Base-by-base conservation (phyloP, 2,329 filamentous ascomycete genomes). In the Paraconiothyrium brasiliense region DNA sequence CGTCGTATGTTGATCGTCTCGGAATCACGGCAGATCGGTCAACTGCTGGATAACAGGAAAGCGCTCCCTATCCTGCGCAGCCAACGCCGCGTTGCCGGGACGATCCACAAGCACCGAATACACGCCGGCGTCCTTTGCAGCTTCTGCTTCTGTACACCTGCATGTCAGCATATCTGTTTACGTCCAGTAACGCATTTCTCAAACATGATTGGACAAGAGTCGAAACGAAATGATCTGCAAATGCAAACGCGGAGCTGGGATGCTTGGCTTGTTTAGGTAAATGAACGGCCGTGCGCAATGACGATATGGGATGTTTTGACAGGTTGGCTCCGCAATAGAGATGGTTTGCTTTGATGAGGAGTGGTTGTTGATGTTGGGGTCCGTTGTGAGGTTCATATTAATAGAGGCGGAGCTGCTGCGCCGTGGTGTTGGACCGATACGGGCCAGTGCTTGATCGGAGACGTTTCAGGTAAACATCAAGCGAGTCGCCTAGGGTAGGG, bases 11-110 rank as follows among this genome's bases (percentile, higher is more conserved):
- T 16, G 34, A 9, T 27, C 39, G 27, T 6, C 27, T 35, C 46
- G 34, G 43, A n/a, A 56, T 57, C 37, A 65, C 34, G 61, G 59
- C 20, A 77, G 49, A 78, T 86, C 72, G 75, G 83, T 73, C 65
- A 78, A 44, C 11, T 63, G 65, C 54, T 70, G 57, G 24, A 78
- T 70, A 22, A 77, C 68, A 9, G 69, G 52, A 46, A 73, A 78
- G 5, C 44, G 61, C 22, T 56, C 57, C 32, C 54, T 67, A 0
- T 66, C 64, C 16, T 70, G 71, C 20, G 67, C 63, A 1, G 68
- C 67, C 48, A 94, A 79, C 34, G 84, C 84, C 41, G 87, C 85
- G 78, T 95, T 95, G 13, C 91, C 92, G 16, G 90, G 89, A 59
- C 92, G 85, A 66, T 83, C 81, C 22, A 83, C 79, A 43, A 84